Evolutionary conservation across 169 alveolate genomes (phyloP), one percentile per base, ranked within the genome.

Genomic region (Plasmodium cynomolgi): DNA sequence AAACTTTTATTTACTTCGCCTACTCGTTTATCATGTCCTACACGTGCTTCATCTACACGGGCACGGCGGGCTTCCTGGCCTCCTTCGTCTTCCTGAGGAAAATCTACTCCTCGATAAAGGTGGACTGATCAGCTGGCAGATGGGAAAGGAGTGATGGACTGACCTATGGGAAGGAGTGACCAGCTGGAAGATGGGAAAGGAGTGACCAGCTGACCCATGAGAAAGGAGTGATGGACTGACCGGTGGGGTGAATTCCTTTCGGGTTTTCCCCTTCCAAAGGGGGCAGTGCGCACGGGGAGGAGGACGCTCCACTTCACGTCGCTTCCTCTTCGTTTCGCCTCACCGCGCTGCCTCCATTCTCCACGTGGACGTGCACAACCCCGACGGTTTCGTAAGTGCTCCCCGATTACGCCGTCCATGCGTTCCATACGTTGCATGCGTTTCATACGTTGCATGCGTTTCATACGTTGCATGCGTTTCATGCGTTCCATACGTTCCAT

Each of bases 1-100:
- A 97, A n/a, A 82, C 97, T 0, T 92, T 96, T 62, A 93, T 97
- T 50, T 97, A 96, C 71, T 97, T 97, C 84, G 98, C 98, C 31
- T 97, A 97, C 94, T 96, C 97, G 84, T 81, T 85, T 84, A 74
- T 93, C 50, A 93, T 94, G 84, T 95, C 98, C 9, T 93, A 93
- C 71, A 96, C 97, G 11, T 96, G 96, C 83, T 95, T 96, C 74
- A 93, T 97, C 20, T 93, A 96, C 92, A 96, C 98, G 6, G 98
- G 98, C 91, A 91, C 96, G 5, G 96, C 84, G 11, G 98, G 98
- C 73, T 96, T 96, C 77, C 74, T 96, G 83, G 97, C 98, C 2
- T 92, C 98, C 7, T 97, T 96, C 94, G 82, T 93, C 83, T 97
- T 96, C 73, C 91, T 97, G 33, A 92, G 97, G 92, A 95, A 94